phyloP scores from a whole-genome alignment of 805 yeast species.

The Candida taoyuanica region DNA sequence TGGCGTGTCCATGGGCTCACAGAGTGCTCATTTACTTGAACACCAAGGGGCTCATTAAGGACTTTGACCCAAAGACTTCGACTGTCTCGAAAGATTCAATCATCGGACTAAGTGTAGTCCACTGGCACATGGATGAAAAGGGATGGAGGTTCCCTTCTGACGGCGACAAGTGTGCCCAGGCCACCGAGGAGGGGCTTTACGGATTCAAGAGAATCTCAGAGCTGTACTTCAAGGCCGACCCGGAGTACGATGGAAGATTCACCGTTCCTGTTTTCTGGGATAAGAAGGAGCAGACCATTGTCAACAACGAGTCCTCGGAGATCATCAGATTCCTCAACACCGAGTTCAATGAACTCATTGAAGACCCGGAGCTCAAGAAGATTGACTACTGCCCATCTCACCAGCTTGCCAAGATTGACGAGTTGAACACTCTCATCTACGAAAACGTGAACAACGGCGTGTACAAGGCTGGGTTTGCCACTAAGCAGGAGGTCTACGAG shows the following conservation, averaged over 20 bases:
- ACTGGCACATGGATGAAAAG: conserved; percentile 80
- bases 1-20: conserved; percentile 96
- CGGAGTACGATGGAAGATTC: conserved; percentile 74
- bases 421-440: conserved; percentile 75
- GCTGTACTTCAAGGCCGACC: conserved; percentile 68
- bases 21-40: conserved; percentile 69
- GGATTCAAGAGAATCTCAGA: conserved; percentile 59
- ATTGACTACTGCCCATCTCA: conserved; percentile 60
- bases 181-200: conserved; percentile 57
- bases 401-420: conserved; percentile 59
- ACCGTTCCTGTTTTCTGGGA: conserved; percentile 97
- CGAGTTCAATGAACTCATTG: conserved; percentile 59
- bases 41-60: conserved; percentile 64
- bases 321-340: conserved; percentile 79
- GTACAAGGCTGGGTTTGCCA: conserved; percentile 88
- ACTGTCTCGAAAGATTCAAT: conserved; percentile 35
- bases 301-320: conserved; percentile 87
- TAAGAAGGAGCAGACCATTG: conserved; percentile 73
- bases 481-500: conserved; percentile 78
- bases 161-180: conserved; percentile 35
- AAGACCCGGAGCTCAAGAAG: conserved; percentile 40
- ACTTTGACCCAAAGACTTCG: conserved; percentile 31
- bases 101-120: conserved; percentile 73
- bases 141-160: conserved; percentile 82
- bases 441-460: conserved; percentile 88